Evolutionary conservation across 352 stramenopile genomes (phyloP), one percentile per base, ranked within the genome.

Genomic region (Globisporangium uncinulatum): DNA sequence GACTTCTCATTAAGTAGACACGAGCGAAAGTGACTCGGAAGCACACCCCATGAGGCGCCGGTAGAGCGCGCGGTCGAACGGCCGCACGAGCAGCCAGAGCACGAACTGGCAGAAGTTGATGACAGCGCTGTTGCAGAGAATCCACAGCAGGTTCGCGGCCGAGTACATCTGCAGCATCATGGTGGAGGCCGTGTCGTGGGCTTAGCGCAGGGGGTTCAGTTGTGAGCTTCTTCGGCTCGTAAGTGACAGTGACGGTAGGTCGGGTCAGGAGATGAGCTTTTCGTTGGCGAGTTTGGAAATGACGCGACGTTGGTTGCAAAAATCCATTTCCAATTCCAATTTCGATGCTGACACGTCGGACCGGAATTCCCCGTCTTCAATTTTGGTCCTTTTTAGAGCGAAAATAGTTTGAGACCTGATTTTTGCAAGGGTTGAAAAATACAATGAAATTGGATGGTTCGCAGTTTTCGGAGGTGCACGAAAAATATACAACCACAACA

Each of bases 21-120:
- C 36, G 21, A 15, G 53, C 11, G 36, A 39, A 7, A 39, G 7
- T 9, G 34, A 39, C 7, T 3, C 34, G 5, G 7, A 1, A 13
- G 10, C 59, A 36, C 54, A 89, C 79, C 72, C 76, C 81, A 94
- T 94, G 42, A 85, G 58, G 3, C 66, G 74, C 8, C 91, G 74
- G 65, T 96, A 97, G 45, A 92, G 73, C 43, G 72, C 51, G 49
- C 77, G 74, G 56, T 91, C 89, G 63, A 97, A 93, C 42, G 87
- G 85, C 6, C 86, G 74, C 44, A 97, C 72, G 37, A 92, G 80
- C 52, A 92, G 69, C 63, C 83, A 96, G 62, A 96, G 74, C 48
- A 83, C 67, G 46, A 94, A 77, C 61, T 94, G 80, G 51, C 81
- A 77, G 47, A 83, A 83, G 63, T 91, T 91, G 67, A 94, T 77